These are phyloP conservation scores for Alternaria sp. DNA, from an alignment of 2,329 filamentous ascomycete genomes.

Conservation along the genomic window DNA sequence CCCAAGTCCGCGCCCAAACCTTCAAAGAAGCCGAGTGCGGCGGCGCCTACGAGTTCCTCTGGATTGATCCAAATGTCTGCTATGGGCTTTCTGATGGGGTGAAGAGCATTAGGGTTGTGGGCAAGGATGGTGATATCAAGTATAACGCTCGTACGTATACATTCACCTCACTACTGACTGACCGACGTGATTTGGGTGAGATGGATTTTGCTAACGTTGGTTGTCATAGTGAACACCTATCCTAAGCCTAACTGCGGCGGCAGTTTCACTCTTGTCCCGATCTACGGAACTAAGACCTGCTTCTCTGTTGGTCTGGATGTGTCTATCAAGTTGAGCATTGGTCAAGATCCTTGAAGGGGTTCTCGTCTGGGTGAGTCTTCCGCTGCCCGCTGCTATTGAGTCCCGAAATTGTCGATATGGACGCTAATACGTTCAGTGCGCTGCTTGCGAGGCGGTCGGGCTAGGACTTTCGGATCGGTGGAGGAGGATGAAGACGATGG, in stretches of 20 bases:
- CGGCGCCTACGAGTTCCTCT: not conserved
- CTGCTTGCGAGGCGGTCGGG: not conserved
- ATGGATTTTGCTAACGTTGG: no score
- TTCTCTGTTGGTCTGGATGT: not conserved
- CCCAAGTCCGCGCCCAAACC: not conserved
- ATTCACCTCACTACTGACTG: no score
- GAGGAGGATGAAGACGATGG: accelerated
- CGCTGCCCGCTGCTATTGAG: no score
- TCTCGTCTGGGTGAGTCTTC: not conserved
- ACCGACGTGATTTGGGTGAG: no score
- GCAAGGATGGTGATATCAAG: not conserved
- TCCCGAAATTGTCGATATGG: no score
- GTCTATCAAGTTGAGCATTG: not conserved
- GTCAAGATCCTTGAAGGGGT: not conserved
- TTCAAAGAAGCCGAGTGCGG: not conserved
- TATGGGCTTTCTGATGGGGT: not conserved
- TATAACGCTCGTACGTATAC: not conserved
- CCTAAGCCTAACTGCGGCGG: not conserved
- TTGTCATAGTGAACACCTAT: not conserved
- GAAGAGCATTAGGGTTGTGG: not conserved
- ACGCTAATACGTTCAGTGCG: not conserved
- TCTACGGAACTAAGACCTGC: not conserved
- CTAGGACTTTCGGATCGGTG: accelerated
- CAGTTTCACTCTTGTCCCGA: not conserved
- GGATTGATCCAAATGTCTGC: not conserved